These are phyloP conservation scores for Penstemon eatonii DNA, from an alignment of 257 asterid genomes.

Conservation along the genomic window DNA sequence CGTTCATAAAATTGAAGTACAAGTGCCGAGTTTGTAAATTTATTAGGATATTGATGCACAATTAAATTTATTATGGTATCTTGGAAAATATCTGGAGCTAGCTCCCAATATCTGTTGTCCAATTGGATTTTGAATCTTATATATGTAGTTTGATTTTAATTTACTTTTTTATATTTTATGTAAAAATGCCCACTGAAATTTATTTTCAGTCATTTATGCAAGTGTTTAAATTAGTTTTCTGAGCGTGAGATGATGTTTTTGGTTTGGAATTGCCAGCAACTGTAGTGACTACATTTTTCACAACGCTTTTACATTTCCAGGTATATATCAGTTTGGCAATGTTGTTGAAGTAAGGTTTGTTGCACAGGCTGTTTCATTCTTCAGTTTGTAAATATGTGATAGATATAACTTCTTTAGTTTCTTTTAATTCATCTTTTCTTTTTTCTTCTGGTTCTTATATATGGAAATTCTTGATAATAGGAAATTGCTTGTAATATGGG, in stretches of 20 bases:
- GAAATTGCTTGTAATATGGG: constrained; percentile 82
- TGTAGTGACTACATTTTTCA: constrained; percentile 1
- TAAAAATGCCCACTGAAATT: not conserved
- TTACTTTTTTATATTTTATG: too few species aligned
- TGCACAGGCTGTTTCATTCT: not conserved
- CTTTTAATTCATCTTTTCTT: not conserved
- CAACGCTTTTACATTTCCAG: not conserved
- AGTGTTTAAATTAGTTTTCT: constrained; percentile 2
- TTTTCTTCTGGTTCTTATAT: not conserved
- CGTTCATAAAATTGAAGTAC: too few species aligned
- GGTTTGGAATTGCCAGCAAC: not conserved
- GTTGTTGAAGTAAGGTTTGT: not conserved
- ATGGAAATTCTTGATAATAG: constrained; percentile 37
- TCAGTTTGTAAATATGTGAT: not conserved
- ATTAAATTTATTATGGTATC: not conserved
- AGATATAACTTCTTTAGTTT: not conserved
- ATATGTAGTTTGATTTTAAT: not conserved
- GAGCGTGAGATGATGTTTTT: not conserved
- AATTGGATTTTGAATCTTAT: constrained; percentile 1
- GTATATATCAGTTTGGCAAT: not conserved
- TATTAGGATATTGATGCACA: too few species aligned
- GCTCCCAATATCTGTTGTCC: not conserved
- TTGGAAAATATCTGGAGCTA: not conserved
- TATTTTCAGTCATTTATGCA: not conserved
- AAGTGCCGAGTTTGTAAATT: too few species aligned